phyloP scores from a whole-genome alignment of 495 filamentous ascomycete species.

The Xylaria venustula region DNA sequence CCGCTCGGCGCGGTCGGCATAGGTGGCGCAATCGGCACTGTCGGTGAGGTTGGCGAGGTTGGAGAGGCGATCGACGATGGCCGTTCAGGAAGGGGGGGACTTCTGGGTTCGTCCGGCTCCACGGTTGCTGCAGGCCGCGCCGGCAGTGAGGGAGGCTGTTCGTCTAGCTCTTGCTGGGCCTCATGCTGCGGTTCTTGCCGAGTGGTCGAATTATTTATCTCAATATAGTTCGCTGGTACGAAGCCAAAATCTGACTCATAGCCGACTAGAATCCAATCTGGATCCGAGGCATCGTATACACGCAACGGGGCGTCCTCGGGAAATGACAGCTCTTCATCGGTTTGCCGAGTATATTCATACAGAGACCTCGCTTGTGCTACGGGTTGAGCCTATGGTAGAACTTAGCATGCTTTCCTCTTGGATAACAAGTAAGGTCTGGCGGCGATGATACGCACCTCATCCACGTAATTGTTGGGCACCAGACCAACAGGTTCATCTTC shows the following conservation, averaged over 20 bases:
- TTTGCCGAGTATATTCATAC: slow-evolving; percentile 95
- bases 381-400: slow-evolving; percentile 62
- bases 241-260: slow-evolving; percentile 86
- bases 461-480: slow-evolving; percentile 92
- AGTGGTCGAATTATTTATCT: slow-evolving; percentile 46
- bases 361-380: slow-evolving; percentile 74
- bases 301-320: slow-evolving; percentile 79
- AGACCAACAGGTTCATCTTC: slow-evolving; percentile 93
- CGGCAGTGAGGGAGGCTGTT: slow-evolving; percentile 12
- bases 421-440: not conserved
- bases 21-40: too few relatives aligned
- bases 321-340: slow-evolving; percentile 96
- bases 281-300: slow-evolving; percentile 88
- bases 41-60: too few relatives aligned
- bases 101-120: slow-evolving; percentile 43
- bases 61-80: slow-evolving; percentile 21
- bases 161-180: slow-evolving; percentile 14
- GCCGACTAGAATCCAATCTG: slow-evolving; percentile 95
- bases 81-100: slow-evolving; percentile 33
- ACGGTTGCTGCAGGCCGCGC: slow-evolving; percentile 25
- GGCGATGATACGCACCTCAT: slow-evolving; percentile 69
- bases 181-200: slow-evolving; percentile 17
- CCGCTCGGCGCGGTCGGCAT: too few relatives aligned
- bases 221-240: slow-evolving; percentile 96
- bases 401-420: slow-evolving; percentile 14